Evolutionary conservation across 495 filamentous ascomycete species (phyloP).

Genomic region (Sabuloglossum arenarium): DNA sequence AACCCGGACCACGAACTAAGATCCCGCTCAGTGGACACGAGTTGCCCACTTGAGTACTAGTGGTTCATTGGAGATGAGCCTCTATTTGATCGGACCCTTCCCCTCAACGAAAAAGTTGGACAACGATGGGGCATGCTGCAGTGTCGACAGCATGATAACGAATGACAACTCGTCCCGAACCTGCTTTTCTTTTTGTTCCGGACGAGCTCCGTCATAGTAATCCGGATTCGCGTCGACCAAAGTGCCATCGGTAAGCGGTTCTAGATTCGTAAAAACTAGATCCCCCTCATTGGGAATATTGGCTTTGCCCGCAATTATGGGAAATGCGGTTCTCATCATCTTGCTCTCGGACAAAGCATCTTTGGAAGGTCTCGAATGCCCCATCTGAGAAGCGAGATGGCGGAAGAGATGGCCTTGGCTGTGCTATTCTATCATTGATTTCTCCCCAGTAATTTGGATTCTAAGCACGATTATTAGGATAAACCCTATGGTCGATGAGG

Average conservation of each 20-base stretch:
- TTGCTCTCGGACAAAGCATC: conserved; percentile 16
- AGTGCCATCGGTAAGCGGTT: conserved; percentile 15
- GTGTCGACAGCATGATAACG: conserved; percentile 20
- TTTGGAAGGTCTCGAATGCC: conserved; percentile 13
- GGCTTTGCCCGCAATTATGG: conserved; percentile 16
- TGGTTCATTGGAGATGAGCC: too few relatives aligned
- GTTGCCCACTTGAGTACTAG: too few relatives aligned
- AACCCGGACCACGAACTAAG: too few relatives aligned
- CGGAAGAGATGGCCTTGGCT: conserved; percentile 19
- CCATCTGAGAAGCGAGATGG: conserved; percentile 17
- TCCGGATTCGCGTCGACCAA: conserved; percentile 18
- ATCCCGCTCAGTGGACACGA: too few relatives aligned
- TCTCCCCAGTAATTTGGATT: conserved; percentile 14
- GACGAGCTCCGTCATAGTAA: conserved; percentile 20
- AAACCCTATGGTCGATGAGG: conserved; percentile 17
- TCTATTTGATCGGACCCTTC: conserved; percentile 8
- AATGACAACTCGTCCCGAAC: conserved; percentile 11
- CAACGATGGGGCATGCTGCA: conserved; percentile 14
- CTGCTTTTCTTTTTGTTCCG: conserved; percentile 10
- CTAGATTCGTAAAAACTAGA: conserved; percentile 17
- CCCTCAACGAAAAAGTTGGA: conserved; percentile 19
- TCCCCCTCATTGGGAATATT: conserved; percentile 9
- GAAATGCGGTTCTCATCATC: conserved; percentile 16
- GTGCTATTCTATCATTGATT: conserved; percentile 13
- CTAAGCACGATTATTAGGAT: conserved; percentile 6